Evolutionary conservation across 1,284 basidiomycete species (phyloP), one percentile per base, ranked within the genome.

Genomic region (Vanrija sp.): DNA sequence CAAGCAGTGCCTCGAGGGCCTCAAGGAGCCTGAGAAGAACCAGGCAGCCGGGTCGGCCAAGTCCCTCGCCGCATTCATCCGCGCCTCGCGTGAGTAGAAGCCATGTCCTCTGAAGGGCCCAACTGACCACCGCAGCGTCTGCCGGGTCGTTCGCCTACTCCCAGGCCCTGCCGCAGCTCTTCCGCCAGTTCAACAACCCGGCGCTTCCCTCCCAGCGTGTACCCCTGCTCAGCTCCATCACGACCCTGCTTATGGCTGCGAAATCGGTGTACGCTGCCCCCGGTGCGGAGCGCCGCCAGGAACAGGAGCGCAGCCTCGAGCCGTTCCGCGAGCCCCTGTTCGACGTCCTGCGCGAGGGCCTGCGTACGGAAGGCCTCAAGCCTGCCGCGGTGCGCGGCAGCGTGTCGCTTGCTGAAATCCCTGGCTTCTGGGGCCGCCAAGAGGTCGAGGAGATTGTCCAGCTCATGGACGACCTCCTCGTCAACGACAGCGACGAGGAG

Each of bases 11-110:
- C 78, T 92, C 12, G 80, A 82, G 35, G 84, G 87, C 38, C 75
- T 97, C 44, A 82, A 84, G 41, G 88, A 94, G 66, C 91, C 92
- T 0, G 93, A 96, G 73, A 97, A 96, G 77, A 87, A 82, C 68
- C 87, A 90, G 70, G 90, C 92, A 0, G 84, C 85, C 62, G 85
- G 87, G 44, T 89, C 90, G 0, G 86, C 86, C 43, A 89, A 88
- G 68, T 82, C 90, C 19, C 74, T 97, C 16, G 86, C 85, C 55
- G 82, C 85, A 0, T 82, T 93, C 62, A 80, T 91, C 68, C 78
- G 81, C 19, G 86, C 85, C 9, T 88, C 87, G 12, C 81, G 90
- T 92, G 64, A 53, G 86, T 81, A 42, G 22, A 38, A 45, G 23
- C 41, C 35, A 25, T 4, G 31, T 4, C 2, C 36, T 16, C 14